Conservation (phyloP, 2,329 filamentous ascomycete species). For the Cadophora sp. region DNA sequence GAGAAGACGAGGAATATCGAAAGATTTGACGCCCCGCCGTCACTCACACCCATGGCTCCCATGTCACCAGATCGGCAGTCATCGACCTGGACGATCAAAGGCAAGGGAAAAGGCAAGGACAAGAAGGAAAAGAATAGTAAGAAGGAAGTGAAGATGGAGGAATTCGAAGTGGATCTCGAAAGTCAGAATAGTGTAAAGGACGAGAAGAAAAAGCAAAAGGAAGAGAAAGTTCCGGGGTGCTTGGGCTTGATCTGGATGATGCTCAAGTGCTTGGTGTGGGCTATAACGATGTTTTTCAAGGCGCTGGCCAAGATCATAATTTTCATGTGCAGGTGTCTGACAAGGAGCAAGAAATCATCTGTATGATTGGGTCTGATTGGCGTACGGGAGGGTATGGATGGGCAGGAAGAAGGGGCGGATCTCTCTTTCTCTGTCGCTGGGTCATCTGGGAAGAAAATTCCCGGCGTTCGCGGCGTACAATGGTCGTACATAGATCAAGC, state of each 20-base stretch:
- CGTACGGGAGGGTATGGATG: conserved; percentile 3
- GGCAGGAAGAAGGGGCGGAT: conserved; percentile 1
- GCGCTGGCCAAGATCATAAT: conserved; percentile 57
- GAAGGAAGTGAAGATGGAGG: conserved; percentile 61
- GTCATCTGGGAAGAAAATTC: conserved; percentile 22
- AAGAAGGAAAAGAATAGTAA: conserved; percentile 41
- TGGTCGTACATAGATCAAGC: conserved; percentile 28
- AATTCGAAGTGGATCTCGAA: conserved; percentile 68
- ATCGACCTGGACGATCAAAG: conserved; percentile 31
- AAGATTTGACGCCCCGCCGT: conserved; percentile 65
- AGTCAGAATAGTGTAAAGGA: conserved; percentile 55
- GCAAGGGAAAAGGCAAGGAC: conserved; percentile 30
- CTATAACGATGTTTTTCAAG: conserved; percentile 61
- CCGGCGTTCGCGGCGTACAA: conserved; percentile 18
- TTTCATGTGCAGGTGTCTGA: conserved; percentile 58
- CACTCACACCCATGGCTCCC: conserved; percentile 30
- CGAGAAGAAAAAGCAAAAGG: conserved; percentile 52
- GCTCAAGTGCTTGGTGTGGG: conserved; percentile 66
- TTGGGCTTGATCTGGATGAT: conserved; percentile 59
- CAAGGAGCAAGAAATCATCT: conserved; percentile 49
- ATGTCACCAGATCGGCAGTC: conserved; percentile 39
- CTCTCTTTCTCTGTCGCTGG: conserved; percentile 17
- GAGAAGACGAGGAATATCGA: conserved; percentile 58
- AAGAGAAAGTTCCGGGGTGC: conserved; percentile 55
- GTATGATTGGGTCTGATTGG: conserved; percentile 20